Evolutionary conservation across 768 basidiomycete species (phyloP), one percentile per base, ranked within the genome.

Genomic region (Russula abietina): DNA sequence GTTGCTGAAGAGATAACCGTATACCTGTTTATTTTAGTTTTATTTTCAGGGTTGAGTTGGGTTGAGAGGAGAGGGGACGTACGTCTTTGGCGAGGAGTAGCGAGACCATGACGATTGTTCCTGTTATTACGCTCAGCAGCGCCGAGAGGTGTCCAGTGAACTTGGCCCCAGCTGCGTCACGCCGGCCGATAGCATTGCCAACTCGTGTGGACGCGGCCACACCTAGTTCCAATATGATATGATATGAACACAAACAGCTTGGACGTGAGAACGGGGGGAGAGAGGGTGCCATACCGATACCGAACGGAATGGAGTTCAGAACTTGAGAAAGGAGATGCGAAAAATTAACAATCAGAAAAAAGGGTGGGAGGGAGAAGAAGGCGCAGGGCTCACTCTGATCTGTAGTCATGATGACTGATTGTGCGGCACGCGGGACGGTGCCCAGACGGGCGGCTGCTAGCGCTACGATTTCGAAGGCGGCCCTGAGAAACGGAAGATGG

Each of bases 391-490:
- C 66, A 87, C 87, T 85, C 73, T 88, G 87, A 69, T 91, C 89
- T 6, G 85, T 82, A 19, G 87, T 89, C 86, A 89, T 90, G 59
- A 89, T 88, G 51, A 88, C 83, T 0, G 86, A 85, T 67, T 91
- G 89, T 2, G 87, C 88, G 4, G 87, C 87, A 39, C 91, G 78
- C 1, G 87, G 76, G 36, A 87, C 70, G n/a, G 79, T 70, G 8
- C 88, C 89, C 4, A 91, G 76, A 22, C 83, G 78, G 4, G 88
- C 89, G 3, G 89, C 89, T 19, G 87, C 86, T 26, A 91, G 75
- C 4, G 89, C 87, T 12, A 91, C 89, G 43, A 91, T 88, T 70
- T 91, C 89, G 66, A 91, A 91, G 0, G 88, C 86, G 49, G 85
- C 86, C 88, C 88, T 89, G 58, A 26, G 61, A 28, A 22, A 14